Percentiles rank a stretch among this genome's conserved stretches.
These are phyloP conservation scores for Vaccinium darrowii DNA, from an alignment of 148 eudicot genomes.

Conservation along the genomic window DNA sequence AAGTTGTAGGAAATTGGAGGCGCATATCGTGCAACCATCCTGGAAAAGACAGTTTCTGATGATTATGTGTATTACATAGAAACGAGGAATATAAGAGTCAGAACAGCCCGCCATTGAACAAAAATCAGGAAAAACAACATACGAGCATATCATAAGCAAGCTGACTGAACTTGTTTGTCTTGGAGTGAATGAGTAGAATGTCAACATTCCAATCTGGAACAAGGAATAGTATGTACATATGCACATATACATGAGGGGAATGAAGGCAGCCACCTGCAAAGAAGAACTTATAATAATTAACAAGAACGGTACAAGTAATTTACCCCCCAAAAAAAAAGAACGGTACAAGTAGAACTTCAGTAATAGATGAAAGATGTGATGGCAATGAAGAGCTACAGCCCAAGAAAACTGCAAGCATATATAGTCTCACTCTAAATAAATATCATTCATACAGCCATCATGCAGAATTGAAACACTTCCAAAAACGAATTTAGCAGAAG, in stretches of 20 bases:
- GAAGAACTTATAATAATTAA: slow-evolving; percentile 1
- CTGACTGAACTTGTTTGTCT: slow-evolving; percentile 96
- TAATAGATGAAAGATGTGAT: not conserved
- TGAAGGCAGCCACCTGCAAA: slow-evolving; percentile 64
- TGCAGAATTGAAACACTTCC: not conserved
- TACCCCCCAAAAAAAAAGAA: not conserved
- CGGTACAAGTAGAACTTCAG: not conserved
- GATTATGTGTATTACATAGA: not conserved
- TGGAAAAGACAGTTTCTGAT: slow-evolving; percentile 24
- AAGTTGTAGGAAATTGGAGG: slow-evolving; percentile 95
- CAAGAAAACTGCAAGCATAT: not conserved
- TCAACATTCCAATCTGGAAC: slow-evolving; percentile 85
- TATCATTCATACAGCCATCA: not conserved
- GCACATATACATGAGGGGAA: slow-evolving; percentile 95
- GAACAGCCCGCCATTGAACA: not conserved
- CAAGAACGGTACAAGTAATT: not conserved
- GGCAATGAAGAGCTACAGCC: slow-evolving; percentile 3
- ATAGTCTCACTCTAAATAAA: not conserved
- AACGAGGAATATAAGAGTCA: not conserved
- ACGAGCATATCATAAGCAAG: slow-evolving; percentile 98
- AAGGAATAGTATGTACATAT: slow-evolving; percentile 91
- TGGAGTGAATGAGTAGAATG: slow-evolving; percentile 85
- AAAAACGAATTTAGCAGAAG: not conserved
- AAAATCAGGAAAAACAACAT: slow-evolving; percentile 26
- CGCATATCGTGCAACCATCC: slow-evolving; percentile 98